Base-by-base conservation (phyloP, 106 monocot species). In the Gastrodia elata region DNA sequence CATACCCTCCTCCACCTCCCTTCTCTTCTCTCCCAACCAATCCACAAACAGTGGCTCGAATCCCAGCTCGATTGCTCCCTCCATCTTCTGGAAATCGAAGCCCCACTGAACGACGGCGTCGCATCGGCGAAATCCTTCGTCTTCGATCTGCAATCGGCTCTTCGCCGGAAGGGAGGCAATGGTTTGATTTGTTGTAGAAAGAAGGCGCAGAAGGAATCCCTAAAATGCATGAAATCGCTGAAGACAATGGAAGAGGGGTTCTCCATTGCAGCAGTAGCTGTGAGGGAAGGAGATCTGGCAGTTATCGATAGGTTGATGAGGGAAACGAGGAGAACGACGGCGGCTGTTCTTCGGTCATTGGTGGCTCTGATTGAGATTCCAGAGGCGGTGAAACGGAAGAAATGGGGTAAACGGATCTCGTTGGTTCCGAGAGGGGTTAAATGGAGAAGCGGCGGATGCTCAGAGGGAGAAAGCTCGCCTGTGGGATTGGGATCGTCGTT, bases 401-500 rank as follows among this genome's bases (percentile, higher is more conserved):
- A 22, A n/a, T n/a, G 52, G 52, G 22, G 52, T 52, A 52, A 52
- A 22, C 52, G 22, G 22, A 52, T 52, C 52, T 52, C 22, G n/a
- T 22, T 52, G 52, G 52, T 52, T 52, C 52, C 52, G n/a, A 52
- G 22, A 22, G 52, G 22, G 24, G 22, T 52, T 18, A 18, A 52
- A 9, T 52, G 52, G 52, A 52, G n/a, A 22, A 52, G 52, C 18
- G 52, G 52, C 2, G n/a, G 52, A 22, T 52, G 22, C 22, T 18
- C n/a, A 4, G 52, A 52, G 22, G 22, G 22, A 52, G 52, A 0
- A 22, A 52, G 52, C 22, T n/a, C 18, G 52, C 22, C 6, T 18
- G 52, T 52, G 52, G 52, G 52, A 52, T 52, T 52, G 52, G 52
- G 22, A 52, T 52, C 52, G 52, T n/a, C 22, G 52, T n/a, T 52